Evolutionary conservation across 1,284 basidiomycete species (phyloP), one percentile per base, ranked within the genome.

Genomic region (Tremellales sp.): DNA sequence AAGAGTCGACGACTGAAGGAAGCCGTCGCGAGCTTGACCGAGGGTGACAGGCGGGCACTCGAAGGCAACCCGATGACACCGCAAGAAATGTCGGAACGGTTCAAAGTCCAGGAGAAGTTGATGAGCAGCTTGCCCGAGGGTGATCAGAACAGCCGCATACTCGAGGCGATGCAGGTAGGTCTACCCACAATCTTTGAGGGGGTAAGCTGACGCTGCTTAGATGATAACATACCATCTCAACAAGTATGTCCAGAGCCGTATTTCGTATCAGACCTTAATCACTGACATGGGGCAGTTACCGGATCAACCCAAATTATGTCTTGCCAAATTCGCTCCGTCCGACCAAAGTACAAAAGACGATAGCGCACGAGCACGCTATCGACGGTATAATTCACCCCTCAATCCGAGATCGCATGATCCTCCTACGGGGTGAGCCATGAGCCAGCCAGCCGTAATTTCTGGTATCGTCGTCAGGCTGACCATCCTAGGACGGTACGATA

Each of bases 361-460:
- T 93, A 39, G 86, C 89, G 47, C 90, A 94, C 68, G 89, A 91
- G 71, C 86, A 87, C 59, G 81, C 87, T n/a, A 89, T 93, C 62
- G 90, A 93, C 70, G 82, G 84, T 36, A 84, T 93, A 45, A 79
- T 89, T 53, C 87, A 91, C 73, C 87, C 90, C 39, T 85, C 88
- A 54, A 77, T 94, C 51, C 81, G 90, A 40, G 90, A 94, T 67
- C 82, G 88, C 26, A 86, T 93, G 81, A 94, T 94, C 61, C 75
- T 92, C 13, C 73, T 89, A 23, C 80, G 88, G 75, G 86, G 88
- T 86, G 57, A 46, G 75, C 64, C 36, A n/a, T 44, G 11, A 10
- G 4, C 43, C 51, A 21, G 29, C n/a, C n/a, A n/a, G n/a, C n/a
- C n/a, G n/a, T n/a, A n/a, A 23, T 49, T 5, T 17, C 1, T 11